Conservation (phyloP, 148 eudicot genomes). For the Amaranthus cruentus region DNA sequence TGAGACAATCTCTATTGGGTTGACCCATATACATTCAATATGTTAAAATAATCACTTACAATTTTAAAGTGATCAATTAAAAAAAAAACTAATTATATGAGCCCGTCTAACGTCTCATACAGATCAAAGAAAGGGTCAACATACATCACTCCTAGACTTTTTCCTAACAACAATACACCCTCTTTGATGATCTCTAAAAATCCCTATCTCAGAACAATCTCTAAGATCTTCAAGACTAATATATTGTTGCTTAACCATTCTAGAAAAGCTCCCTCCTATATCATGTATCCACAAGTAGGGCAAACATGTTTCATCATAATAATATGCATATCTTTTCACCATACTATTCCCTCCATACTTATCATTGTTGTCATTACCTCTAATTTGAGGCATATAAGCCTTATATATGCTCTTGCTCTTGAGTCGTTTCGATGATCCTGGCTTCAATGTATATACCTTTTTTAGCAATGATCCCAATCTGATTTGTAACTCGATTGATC, state of each 20-base stretch:
- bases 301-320: constrained; percentile 64
- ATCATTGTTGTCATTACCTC: constrained; percentile 15
- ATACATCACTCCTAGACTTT: constrained; percentile 49
- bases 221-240: constrained; percentile 80
- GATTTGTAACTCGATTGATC: constrained; percentile 70
- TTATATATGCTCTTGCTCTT: constrained; percentile 64
- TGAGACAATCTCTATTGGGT: too few species aligned
- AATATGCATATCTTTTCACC: constrained; percentile 40
- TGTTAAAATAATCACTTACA: too few species aligned
- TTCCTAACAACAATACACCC: constrained; percentile 68
- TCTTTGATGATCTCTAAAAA: constrained; percentile 70
- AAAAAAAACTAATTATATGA: too few species aligned
- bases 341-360: constrained; percentile 10
- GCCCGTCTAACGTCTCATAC: too few species aligned
- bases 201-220: constrained; percentile 71
- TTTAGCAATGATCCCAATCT: constrained; percentile 67
- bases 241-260: constrained; percentile 88
- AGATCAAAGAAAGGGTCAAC: constrained; percentile 25
- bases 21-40: too few species aligned
- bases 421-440: constrained; percentile 67
- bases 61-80: too few species aligned
- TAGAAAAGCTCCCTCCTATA: constrained; percentile 48
- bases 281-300: constrained; percentile 88
- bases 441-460: constrained; percentile 65
- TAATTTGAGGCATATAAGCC: constrained; percentile 51